A percentile compares a stretch with the other conserved stretches of the same genome.
Conservation (phyloP, 2,329 filamentous ascomycete genomes). For the Pseudopithomyces maydicus region DNA sequence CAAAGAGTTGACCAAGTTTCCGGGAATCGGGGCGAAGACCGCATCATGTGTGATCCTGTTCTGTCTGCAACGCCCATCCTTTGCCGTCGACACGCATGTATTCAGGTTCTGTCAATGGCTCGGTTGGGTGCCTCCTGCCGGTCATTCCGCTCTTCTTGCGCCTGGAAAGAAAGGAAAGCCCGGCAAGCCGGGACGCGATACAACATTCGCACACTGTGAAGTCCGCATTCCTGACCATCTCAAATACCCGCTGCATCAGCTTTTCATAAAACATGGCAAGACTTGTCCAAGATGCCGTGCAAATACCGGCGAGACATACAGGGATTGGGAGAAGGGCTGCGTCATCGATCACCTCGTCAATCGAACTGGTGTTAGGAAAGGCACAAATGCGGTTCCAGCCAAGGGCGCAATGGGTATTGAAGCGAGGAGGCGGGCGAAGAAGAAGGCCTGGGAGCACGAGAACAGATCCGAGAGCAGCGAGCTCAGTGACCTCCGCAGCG, state of each 20-base stretch:
- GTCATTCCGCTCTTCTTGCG: slow-evolving; percentile 36
- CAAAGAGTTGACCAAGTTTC: slow-evolving; percentile 61
- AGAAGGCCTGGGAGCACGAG: slow-evolving; percentile 28
- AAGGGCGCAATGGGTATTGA: slow-evolving; percentile 16
- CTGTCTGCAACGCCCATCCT: slow-evolving; percentile 66
- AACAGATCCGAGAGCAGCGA: slow-evolving; percentile 32
- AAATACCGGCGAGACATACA: slow-evolving; percentile 63
- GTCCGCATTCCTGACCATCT: slow-evolving; percentile 64
- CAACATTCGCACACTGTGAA: slow-evolving; percentile 65
- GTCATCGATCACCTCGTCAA: slow-evolving; percentile 67
- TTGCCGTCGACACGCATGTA: slow-evolving; percentile 71
- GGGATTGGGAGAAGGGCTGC: slow-evolving; percentile 68
- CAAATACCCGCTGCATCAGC: slow-evolving; percentile 67
- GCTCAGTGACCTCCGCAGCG: slow-evolving; percentile 34
- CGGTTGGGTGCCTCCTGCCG: slow-evolving; percentile 61
- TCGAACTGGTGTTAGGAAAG: slow-evolving; percentile 61
- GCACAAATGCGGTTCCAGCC: slow-evolving; percentile 18
- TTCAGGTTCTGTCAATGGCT: slow-evolving; percentile 67
- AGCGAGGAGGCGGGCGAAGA: slow-evolving; percentile 10
- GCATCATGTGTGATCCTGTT: slow-evolving; percentile 69
- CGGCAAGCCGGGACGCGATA: slow-evolving; percentile 53
- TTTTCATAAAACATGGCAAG: slow-evolving; percentile 68
- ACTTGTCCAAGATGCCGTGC: slow-evolving; percentile 65
- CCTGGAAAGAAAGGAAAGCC: slow-evolving; percentile 48
- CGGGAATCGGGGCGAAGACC: slow-evolving; percentile 70